Conservation (phyloP, 2,329 filamentous ascomycete genomes). For the Arthrobotrys sinensis region DNA sequence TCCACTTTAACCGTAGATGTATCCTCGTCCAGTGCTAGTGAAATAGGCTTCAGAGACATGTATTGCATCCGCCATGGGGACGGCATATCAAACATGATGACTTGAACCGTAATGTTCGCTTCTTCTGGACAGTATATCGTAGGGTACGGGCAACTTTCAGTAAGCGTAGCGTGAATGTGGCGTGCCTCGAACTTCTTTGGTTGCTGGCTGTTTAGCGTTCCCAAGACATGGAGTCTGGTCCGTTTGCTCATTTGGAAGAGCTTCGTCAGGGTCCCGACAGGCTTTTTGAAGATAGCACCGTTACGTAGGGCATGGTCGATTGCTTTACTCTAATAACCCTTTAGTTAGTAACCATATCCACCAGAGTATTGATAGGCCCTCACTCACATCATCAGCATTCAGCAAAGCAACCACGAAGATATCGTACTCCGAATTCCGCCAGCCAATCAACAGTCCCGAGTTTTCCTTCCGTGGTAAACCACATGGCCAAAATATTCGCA, state of each 20-base stretch:
- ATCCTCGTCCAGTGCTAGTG: constrained; percentile 86
- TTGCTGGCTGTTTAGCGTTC: constrained; percentile 79
- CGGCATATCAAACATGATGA: constrained; percentile 90
- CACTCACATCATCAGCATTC: constrained; percentile 87
- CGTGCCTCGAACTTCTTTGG: constrained; percentile 75
- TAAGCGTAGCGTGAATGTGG: constrained; percentile 76
- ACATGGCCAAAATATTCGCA: constrained; percentile 98
- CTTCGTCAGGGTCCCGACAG: constrained; percentile 81
- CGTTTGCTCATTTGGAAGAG: constrained; percentile 87
- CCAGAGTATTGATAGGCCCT: constrained; percentile 21
- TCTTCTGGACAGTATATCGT: constrained; percentile 78
- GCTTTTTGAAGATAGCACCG: constrained; percentile 81
- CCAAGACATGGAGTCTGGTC: constrained; percentile 86
- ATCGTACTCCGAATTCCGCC: constrained; percentile 92
- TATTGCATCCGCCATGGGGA: constrained; percentile 94
- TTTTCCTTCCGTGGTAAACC: constrained; percentile 81
- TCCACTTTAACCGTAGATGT: constrained; percentile 66
- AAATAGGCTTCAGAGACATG: constrained; percentile 89
- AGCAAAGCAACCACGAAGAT: constrained; percentile 90
- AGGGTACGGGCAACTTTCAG: constrained; percentile 74
- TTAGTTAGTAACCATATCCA: constrained; percentile 61
- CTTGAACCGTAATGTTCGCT: constrained; percentile 81
- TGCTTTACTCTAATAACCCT: constrained; percentile 70
- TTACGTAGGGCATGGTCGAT: constrained; percentile 90
- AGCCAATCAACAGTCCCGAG: constrained; percentile 91